These are phyloP conservation scores for Hyphopichia fennica DNA, from an alignment of 1,139 yeast genomes.

Conservation along the genomic window DNA sequence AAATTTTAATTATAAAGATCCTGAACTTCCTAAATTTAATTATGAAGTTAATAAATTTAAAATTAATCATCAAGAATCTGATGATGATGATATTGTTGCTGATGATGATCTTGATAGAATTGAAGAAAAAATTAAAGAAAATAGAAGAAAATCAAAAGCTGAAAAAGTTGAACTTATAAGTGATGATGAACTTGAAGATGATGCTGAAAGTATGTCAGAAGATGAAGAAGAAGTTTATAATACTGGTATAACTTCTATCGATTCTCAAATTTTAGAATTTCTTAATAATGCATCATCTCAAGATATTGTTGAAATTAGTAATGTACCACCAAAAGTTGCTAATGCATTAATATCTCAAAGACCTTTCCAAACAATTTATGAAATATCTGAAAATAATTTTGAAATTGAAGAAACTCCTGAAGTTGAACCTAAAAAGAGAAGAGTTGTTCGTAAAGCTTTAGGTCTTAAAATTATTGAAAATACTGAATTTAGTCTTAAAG, in stretches of 20 bases:
- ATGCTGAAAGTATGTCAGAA: slow-evolving; percentile 43
- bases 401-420: slow-evolving; percentile 20
- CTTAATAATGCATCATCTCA: slow-evolving; percentile 73
- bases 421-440: slow-evolving; percentile 27
- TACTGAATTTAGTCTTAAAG: slow-evolving; percentile 67
- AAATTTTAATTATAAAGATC: slow-evolving; percentile 12
- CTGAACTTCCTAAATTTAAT: slow-evolving; percentile 6
- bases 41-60: slow-evolving; percentile 3
- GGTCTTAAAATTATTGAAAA: slow-evolving; percentile 80
- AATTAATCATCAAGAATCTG: slow-evolving; percentile 1
- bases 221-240: slow-evolving; percentile 35
- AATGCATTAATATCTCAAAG: slow-evolving; percentile 58
- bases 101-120: slow-evolving; percentile 41
- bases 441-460: slow-evolving; percentile 52
- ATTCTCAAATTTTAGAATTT: slow-evolving; percentile 69
- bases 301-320: slow-evolving; percentile 80
- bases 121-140: slow-evolving; percentile 36
- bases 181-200: slow-evolving; percentile 46
- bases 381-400: slow-evolving; percentile 57
- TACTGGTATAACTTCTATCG: slow-evolving; percentile 52
- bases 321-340: slow-evolving; percentile 69
- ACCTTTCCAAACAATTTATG: slow-evolving; percentile 63
- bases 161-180: slow-evolving; percentile 26
- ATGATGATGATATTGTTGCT: slow-evolving; percentile 14
- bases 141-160: slow-evolving; percentile 35